A percentile compares a stretch with the other conserved stretches of the same genome.
Conservation (phyloP, 495 filamentous ascomycete genomes). For the Letharia columbiana region DNA sequence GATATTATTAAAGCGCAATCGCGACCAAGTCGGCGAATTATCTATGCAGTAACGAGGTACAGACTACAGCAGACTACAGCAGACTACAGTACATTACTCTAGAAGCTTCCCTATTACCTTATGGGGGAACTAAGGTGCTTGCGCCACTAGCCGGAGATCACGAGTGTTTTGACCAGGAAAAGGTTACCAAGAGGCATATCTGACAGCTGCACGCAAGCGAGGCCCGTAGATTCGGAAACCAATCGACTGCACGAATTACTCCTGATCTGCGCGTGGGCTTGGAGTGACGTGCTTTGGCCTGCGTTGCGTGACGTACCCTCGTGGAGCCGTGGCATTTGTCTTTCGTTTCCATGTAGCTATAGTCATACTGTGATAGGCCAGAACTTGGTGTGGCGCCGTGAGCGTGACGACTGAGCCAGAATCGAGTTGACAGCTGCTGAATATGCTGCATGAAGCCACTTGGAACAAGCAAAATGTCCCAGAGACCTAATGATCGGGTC, state of each 20-base stretch:
- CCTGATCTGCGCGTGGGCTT: conserved; percentile 5
- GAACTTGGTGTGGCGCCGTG: background rate
- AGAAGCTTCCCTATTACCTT: background rate
- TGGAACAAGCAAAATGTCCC: background rate
- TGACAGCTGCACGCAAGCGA: conserved; percentile 19
- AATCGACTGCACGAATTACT: conserved; percentile 1
- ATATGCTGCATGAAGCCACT: conserved; percentile 10
- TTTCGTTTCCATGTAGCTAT: background rate
- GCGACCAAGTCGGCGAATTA: background rate
- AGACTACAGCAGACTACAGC: no score
- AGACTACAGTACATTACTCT: background rate
- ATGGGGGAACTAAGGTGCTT: background rate
- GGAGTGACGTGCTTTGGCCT: conserved; percentile 7
- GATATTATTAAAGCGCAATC: background rate
- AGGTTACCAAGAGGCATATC: conserved; percentile 8
- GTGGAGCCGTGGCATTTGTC: background rate
- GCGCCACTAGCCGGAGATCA: conserved; percentile 12
- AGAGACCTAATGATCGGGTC: conserved; percentile 7
- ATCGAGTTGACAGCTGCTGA: conserved; percentile 10
- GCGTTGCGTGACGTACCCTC: conserved; percentile 1
- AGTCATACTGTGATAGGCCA: background rate
- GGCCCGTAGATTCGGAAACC: conserved; percentile 10
- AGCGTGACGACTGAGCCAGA: background rate
- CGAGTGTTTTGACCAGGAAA: conserved; percentile 12
- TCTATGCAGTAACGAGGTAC: background rate